Evolutionary conservation across 2,329 filamentous ascomycete species (phyloP), one percentile per base, ranked within the genome.

Genomic region (Fusarium oligoseptatum): DNA sequence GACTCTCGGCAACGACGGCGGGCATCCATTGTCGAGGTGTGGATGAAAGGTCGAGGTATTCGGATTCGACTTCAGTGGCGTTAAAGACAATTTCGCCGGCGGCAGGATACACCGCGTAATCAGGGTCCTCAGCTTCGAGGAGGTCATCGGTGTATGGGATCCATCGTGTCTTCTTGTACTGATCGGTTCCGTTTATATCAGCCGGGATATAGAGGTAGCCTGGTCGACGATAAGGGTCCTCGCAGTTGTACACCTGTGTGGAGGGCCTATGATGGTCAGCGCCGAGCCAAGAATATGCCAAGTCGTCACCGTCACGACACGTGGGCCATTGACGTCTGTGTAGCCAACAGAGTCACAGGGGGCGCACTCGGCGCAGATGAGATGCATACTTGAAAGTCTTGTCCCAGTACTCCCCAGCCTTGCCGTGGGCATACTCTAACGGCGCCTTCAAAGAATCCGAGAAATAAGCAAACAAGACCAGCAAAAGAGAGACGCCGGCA

Each of bases 61-160:
- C 64, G 3, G 62, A 39, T 22, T 75, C 73, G 4, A 68, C 80
- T 2, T 86, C 80, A 0, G 91, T 92, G 27, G 92, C 93, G 76
- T 95, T 95, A 4, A 91, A 92, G 82, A 95, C 83, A 60, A 92
- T 91, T 0, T 90, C 83, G 9, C 71, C 72, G 2, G 72, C 68
- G 2, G 68, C 58, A 50, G 84, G 81, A 7, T 83, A 71, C 6
- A 82, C 77, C 8, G 93, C 80, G 2, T 85, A 77, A 11, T 84
- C 77, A 0, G 88, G 88, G 0, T 84, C 80, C 2, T 85, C 80
- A 4, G 93, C 91, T 66, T 94, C 92, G 1, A 89, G 87, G 71
- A 94, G 94, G 4, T 73, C 58, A 10, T 75, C 67, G 11, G 64
- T 71, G 20, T 68, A 75, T 0, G 73, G 73, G 3, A 75, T 60